Conservation (phyloP, 495 filamentous ascomycete genomes). For the Lasiosphaeriaceae sp. region DNA sequence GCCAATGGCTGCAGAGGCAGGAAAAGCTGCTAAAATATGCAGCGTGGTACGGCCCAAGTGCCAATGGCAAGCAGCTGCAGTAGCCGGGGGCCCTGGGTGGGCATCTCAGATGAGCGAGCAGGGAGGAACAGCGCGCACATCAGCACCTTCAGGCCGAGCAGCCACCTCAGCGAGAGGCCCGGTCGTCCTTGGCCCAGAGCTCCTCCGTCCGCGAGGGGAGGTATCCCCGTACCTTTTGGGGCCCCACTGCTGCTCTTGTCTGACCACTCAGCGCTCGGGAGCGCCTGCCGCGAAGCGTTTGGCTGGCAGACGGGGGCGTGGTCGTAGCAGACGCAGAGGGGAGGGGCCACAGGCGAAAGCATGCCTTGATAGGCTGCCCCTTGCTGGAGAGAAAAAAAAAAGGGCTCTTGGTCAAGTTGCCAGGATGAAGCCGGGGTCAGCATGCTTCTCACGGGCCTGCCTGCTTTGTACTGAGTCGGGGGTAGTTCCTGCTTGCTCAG, state of each 20-base stretch:
- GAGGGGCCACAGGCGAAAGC: constrained; percentile 4
- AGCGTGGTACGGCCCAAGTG: constrained; percentile 16
- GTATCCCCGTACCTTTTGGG: not conserved
- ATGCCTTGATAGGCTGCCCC: constrained; percentile 12
- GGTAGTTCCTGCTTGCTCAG: not conserved
- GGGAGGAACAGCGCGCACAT: not conserved
- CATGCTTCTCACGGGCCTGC: constrained; percentile 6
- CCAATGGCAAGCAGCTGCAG: constrained; percentile 24
- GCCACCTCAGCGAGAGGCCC: not conserved
- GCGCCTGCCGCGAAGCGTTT: constrained; percentile 9
- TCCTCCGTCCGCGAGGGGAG: too few relatives aligned
- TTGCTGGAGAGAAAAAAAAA: constrained; percentile 13
- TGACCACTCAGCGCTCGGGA: constrained; percentile 11
- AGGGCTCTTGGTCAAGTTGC: constrained; percentile 2
- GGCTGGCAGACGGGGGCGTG: constrained; percentile 5
- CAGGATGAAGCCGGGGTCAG: constrained; percentile 9
- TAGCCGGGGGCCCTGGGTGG: constrained; percentile 16
- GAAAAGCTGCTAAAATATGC: constrained; percentile 1
- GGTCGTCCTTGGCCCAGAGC: too few relatives aligned
- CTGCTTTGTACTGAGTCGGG: constrained; percentile 9
- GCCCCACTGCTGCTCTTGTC: not conserved
- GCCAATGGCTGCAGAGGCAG: constrained; percentile 9
- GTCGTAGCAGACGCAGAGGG: not conserved
- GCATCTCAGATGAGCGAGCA: constrained; percentile 10
- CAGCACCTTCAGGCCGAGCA: not conserved